Evolutionary conservation across 1,284 basidiomycete species (phyloP), one percentile per base, ranked within the genome.

Genomic region (Ustilago vetiveriae): DNA sequence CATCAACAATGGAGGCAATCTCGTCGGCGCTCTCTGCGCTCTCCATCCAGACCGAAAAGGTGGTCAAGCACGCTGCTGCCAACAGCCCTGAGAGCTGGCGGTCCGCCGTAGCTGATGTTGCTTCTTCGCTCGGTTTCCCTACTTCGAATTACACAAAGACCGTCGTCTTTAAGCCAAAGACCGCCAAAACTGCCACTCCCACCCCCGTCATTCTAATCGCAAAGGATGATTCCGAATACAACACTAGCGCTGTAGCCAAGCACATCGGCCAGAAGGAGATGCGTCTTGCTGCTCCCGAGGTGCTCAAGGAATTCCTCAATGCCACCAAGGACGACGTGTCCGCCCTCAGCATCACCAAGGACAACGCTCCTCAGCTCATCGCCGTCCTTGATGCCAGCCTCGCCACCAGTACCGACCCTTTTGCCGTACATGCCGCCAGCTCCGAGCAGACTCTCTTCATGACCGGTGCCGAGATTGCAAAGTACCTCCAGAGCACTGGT

Each of bases 131-230:
- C 37, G 59, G 65, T 41, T 43, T 67, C 30, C 27, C 64, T 43
- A 38, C 49, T 17, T 49, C 48, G 7, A 55, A 66, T 42, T 71
- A 63, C 58, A 67, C 68, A 35, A 92, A 93, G 83, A 90, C 89
- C 30, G 87, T 93, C 72, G 90, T 92, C 50, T 92, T 90, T 87
- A 93, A 93, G 80, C 91, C 92, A 32, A 92, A 92, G 83, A 92
- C 92, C 1, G 90, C 93, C 43, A 96, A 96, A 84, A 87, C 87
- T 0, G 92, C 91, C 6, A 88, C 87, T 23, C 88, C 92, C 1
- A 87, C 92, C 52, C 94, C 93, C 7, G 88, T 96, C 49, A 87
- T 97, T 48, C 89, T 95, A 59, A 87, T 97, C 79, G 91, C 92
- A 8, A 86, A 88, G 75, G 92, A 95, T 76, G 85, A 87, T 36